These are phyloP conservation scores for Colletotrichum costaricense DNA, from an alignment of 2,329 filamentous ascomycete genomes.

Conservation along the genomic window DNA sequence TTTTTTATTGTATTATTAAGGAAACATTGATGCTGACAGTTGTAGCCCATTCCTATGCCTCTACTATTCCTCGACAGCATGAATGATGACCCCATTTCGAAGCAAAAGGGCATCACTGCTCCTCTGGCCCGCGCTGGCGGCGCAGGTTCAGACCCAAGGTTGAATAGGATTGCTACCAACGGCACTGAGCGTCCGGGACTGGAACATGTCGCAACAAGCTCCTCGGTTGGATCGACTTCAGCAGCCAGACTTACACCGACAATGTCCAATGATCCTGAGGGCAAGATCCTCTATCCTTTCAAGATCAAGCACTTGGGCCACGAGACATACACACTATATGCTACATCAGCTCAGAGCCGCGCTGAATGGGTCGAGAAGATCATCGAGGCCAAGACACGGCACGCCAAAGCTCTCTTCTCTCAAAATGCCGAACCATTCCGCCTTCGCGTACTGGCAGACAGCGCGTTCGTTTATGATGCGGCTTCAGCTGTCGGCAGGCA, in stretches of 20 bases:
- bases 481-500: constrained; percentile 69
- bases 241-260: constrained; percentile 52
- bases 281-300: constrained; percentile 93
- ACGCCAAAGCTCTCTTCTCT: constrained; percentile 87
- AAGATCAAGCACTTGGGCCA: constrained; percentile 95
- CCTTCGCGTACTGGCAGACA: constrained; percentile 90
- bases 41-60: constrained; percentile 91
- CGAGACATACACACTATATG: constrained; percentile 92
- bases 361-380: constrained; percentile 95
- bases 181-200: constrained; percentile 67
- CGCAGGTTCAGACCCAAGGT: constrained; percentile 68
- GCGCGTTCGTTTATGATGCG: constrained; percentile 85
- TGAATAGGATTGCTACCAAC: constrained; percentile 66
- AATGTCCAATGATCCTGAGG: constrained; percentile 75
- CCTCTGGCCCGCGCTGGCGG: constrained; percentile 69
- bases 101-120: constrained; percentile 79
- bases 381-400: constrained; percentile 91
- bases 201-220: constrained; percentile 75
- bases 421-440: constrained; percentile 98
- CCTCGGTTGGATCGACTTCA: constrained; percentile 68
- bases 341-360: constrained; percentile 78
- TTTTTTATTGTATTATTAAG: not conserved
- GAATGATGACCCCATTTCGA: constrained; percentile 90
- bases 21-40: constrained; percentile 40
- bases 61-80: constrained; percentile 91